These are phyloP conservation scores for Solanum pennellii DNA, from an alignment of 257 asterid species.

Conservation along the genomic window DNA sequence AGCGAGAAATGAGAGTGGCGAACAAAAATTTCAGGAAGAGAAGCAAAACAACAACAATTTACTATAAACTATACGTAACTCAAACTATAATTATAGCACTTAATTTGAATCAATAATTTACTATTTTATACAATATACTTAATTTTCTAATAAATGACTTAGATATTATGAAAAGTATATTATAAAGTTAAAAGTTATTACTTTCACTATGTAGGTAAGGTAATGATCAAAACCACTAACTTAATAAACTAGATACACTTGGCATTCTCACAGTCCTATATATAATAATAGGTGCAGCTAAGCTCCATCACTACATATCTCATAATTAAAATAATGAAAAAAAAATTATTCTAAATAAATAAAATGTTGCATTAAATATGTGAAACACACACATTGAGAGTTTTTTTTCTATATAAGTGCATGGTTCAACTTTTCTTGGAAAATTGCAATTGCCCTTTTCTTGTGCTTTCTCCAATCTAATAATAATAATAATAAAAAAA, in stretches of 20 bases:
- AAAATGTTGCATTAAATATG: not conserved
- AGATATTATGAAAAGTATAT: not conserved
- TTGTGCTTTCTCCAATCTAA: not conserved
- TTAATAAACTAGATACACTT: not conserved
- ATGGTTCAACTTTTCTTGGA: not conserved
- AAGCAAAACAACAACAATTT: no score
- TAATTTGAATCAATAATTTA: no score
- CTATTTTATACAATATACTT: no score
- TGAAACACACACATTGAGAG: not conserved
- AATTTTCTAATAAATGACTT: not conserved
- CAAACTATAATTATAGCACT: no score
- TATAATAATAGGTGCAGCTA: not conserved
- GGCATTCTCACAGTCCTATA: not conserved
- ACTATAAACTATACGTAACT: no score
- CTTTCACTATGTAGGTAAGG: not conserved
- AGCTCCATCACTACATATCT: not conserved
- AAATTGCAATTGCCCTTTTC: not conserved
- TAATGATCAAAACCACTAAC: not conserved
- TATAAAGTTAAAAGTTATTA: not conserved
- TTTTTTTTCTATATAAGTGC: not conserved
- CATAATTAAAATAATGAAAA: not conserved
- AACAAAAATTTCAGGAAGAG: no score
- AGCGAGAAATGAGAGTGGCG: no score
- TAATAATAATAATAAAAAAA: not conserved
- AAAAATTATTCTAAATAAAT: not conserved